Percentiles rank a stretch among this genome's conserved stretches.
Conservation (phyloP, 495 filamentous ascomycete genomes). For the Peziza echinospora region DNA sequence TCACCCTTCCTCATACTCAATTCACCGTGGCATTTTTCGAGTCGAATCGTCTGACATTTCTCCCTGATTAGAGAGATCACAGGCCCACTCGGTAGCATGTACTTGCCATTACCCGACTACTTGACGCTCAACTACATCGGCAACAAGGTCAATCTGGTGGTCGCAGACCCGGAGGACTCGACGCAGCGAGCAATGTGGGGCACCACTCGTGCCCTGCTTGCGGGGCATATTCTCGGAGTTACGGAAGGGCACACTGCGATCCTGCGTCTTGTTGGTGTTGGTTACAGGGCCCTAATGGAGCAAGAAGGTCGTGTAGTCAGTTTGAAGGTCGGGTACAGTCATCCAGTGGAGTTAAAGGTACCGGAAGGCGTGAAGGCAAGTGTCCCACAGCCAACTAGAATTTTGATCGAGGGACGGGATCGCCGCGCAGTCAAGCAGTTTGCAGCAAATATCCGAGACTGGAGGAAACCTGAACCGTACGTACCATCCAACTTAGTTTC, state of each 20-base stretch:
- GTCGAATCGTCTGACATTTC: not conserved
- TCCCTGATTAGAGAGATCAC: conserved; percentile 20
- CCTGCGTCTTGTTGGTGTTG: conserved; percentile 83
- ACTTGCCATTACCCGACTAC: conserved; percentile 48
- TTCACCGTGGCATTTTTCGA: conserved; percentile 31
- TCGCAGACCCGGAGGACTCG: conserved; percentile 38
- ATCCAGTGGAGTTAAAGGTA: conserved; percentile 72
- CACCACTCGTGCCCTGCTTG: conserved; percentile 69
- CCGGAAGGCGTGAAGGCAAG: conserved; percentile 68
- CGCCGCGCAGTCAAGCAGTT: conserved; percentile 73
- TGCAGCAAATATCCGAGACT: conserved; percentile 66
- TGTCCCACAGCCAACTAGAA: conserved; percentile 80
- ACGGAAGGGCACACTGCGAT: conserved; percentile 91
- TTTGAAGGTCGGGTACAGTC: conserved; percentile 87
- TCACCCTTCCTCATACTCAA: conserved; percentile 50
- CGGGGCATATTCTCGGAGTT: conserved; percentile 75
- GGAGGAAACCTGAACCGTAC: conserved; percentile 88
- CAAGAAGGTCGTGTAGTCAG: conserved; percentile 42
- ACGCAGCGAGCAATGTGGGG: conserved; percentile 96
- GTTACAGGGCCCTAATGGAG: conserved; percentile 78
- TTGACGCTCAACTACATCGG: conserved; percentile 40
- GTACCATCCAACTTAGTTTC: too few species aligned
- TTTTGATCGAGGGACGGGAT: conserved; percentile 70
- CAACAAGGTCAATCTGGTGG: conserved; percentile 39
- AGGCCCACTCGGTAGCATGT: conserved; percentile 25